Base-by-base conservation (phyloP, 2,329 filamentous ascomycete species). In the Akanthomyces uredinophilus region DNA sequence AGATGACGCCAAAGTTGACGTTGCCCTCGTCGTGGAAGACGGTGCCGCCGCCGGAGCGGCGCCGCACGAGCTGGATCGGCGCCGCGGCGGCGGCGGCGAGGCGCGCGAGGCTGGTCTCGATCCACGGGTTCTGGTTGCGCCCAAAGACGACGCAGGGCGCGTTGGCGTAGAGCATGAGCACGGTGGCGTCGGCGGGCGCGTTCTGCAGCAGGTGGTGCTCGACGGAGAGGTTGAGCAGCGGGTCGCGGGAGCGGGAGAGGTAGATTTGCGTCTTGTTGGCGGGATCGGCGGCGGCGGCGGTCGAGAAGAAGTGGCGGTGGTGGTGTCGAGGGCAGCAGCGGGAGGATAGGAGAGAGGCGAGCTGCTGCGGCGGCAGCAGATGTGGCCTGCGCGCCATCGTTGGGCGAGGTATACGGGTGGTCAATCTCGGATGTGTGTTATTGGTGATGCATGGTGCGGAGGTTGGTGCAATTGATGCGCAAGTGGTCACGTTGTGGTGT, bases 61-160 rank as follows among this genome's bases (percentile, higher is more conserved):
- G 85, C 14, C 95, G 87, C 5, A 99, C 91, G 14, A 96, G 85
- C 63, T 81, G 68, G 43, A 85, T 75, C 3, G 70, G 63, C 0
- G 54, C 68, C 7, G 10, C 22, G 41, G 3, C 52, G 8, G 65
- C 62, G 55, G 68, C 67, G 57, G 69, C 69, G 2, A 96, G 78
- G 1, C 85, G 79, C 44, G 77, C 77, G 10, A 97, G 81, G 72
- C 96, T 91, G 65, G 91, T 87, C 78, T 99, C 95, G 10, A 91
- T 82, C 95, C 94, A 99, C 60, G 95, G 95, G 73, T 99, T 99
- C 78, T 99, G 95, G 74, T 99, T 99, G 64, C 95, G 87, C 49
- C 95, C 95, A 67, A 99, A 88, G 71, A 99, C 88, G 64, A 99
- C 83, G 72, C 91, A 92, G 1, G 94, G 92, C 43, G 85, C 77